A percentile compares a stretch with the other conserved stretches of the same genome.
These are phyloP conservation scores for Apiotrichum veenhuisii DNA, from an alignment of 1,284 basidiomycete species.

Conservation along the genomic window DNA sequence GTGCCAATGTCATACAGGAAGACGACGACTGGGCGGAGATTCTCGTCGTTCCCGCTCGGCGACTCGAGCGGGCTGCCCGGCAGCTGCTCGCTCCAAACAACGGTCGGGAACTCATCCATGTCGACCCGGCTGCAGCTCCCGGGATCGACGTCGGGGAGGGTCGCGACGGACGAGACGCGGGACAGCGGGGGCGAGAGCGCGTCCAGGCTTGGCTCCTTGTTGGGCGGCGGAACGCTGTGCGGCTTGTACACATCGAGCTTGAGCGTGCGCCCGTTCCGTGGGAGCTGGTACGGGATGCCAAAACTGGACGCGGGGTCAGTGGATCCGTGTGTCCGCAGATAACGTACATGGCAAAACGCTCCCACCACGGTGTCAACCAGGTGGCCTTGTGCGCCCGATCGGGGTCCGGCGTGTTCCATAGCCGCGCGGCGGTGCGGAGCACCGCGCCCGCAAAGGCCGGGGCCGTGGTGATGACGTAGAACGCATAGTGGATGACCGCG, in stretches of 20 bases:
- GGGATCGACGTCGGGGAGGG: constrained; percentile 17
- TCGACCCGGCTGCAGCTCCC: constrained; percentile 10
- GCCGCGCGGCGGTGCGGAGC: constrained; percentile 2
- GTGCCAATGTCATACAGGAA: constrained; percentile 29
- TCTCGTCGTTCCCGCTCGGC: background rate
- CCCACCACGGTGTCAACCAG: constrained; percentile 12
- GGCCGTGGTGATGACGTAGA: constrained; percentile 6
- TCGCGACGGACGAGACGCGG: constrained; percentile 9
- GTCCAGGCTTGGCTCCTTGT: background rate
- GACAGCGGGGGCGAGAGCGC: constrained; percentile 5
- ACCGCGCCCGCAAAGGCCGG: constrained; percentile 7
- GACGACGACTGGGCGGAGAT: constrained; percentile 20
- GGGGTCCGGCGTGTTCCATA: constrained; percentile 9
- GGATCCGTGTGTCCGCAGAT: background rate
- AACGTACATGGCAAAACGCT: constrained; percentile 13
- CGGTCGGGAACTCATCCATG: constrained; percentile 11
- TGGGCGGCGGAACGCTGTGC: background rate
- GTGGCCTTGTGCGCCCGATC: background rate
- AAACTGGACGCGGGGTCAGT: constrained; percentile 7
- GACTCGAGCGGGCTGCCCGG: constrained; percentile 14
- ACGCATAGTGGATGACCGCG: constrained; percentile 14
- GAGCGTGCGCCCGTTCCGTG: background rate
- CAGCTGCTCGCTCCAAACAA: constrained; percentile 13
- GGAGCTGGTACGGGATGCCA: constrained; percentile 13
- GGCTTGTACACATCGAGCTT: constrained; percentile 19